A percentile compares a stretch with the other conserved stretches of the same genome.
These are phyloP conservation scores for Penicillium lagena DNA, from an alignment of 495 filamentous ascomycete genomes.

Conservation along the genomic window DNA sequence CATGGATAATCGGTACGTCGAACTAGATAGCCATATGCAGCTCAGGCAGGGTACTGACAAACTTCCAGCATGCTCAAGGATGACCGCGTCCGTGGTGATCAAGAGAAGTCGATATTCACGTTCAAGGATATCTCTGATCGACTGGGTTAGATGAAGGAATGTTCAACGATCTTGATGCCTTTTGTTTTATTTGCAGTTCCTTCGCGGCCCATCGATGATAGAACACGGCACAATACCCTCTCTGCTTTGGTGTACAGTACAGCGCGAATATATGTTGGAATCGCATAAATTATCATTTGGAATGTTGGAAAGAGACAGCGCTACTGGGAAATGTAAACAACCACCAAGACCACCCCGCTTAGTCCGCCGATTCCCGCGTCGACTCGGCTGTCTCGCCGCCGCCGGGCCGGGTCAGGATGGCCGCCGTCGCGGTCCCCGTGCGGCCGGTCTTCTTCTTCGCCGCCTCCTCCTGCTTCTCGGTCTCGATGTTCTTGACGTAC, in stretches of 20 bases:
- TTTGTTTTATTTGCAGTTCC: constrained; percentile 7
- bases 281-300: constrained; percentile 12
- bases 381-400: constrained; percentile 36
- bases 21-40: neutral
- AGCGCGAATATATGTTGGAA: too few species aligned
- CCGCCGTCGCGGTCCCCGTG: constrained; percentile 67
- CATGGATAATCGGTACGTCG: constrained; percentile 56
- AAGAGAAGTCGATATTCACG: constrained; percentile 63
- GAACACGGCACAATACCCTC: constrained; percentile 13
- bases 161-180: constrained; percentile 24
- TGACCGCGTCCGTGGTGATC: constrained; percentile 63
- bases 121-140: constrained; percentile 65
- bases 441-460: constrained; percentile 90
- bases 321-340: constrained; percentile 22
- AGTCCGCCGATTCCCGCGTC: constrained; percentile 12
- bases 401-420: constrained; percentile 66
- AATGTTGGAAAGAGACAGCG: constrained; percentile 20
- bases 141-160: constrained; percentile 48
- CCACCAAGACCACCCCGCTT: constrained; percentile 8
- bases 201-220: neutral
- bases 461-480: constrained; percentile 98
- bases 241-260: constrained; percentile 13
- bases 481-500: constrained; percentile 97
- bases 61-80: constrained; percentile 81
- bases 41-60: constrained; percentile 1